These are phyloP conservation scores for Ogataea paradorogensis DNA, from an alignment of 805 yeast species.

Conservation along the genomic window DNA sequence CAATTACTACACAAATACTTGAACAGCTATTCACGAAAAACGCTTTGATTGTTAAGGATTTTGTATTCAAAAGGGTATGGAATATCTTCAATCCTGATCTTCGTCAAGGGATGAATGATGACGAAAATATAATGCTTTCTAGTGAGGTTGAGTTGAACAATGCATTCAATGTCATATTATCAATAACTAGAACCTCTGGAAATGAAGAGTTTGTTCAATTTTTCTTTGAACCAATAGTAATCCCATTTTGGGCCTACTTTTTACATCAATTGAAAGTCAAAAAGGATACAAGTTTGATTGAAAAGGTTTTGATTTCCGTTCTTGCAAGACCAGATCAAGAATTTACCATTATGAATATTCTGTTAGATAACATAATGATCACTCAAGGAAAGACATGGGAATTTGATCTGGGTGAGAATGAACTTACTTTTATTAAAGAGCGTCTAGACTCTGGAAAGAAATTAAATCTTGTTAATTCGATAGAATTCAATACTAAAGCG, in stretches of 20 bases:
- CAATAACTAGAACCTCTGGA: conserved; percentile 48
- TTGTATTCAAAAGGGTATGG: conserved; percentile 54
- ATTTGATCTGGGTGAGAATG: conserved; percentile 42
- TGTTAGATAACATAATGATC: conserved; percentile 21
- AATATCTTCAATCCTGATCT: conserved; percentile 37
- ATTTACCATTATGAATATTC: conserved; percentile 8
- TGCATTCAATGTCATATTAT: conserved; percentile 60
- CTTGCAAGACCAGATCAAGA: conserved; percentile 19
- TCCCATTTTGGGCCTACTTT: conserved; percentile 44
- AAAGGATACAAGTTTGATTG: conserved; percentile 36
- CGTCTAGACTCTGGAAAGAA: conserved; percentile 7
- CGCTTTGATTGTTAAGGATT: conserved; percentile 51
- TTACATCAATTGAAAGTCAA: conserved; percentile 33
- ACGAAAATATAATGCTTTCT: conserved; percentile 36
- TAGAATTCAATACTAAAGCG: conserved; percentile 42
- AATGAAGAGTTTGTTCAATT: conserved; percentile 34
- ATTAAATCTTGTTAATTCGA: conserved; percentile 35
- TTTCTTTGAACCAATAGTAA: conserved; percentile 30
- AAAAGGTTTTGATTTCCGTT: conserved; percentile 37
- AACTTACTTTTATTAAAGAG: conserved; percentile 27
- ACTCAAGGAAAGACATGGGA: conserved; percentile 38
- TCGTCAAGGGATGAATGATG: conserved; percentile 18
- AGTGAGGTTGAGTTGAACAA: conserved; percentile 55
- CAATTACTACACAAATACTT: conserved; percentile 54
- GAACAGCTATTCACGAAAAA: conserved; percentile 51